phyloP scores from a whole-genome alignment of 2,329 filamentous ascomycete genomes.

The Trichoderma sp. region DNA sequence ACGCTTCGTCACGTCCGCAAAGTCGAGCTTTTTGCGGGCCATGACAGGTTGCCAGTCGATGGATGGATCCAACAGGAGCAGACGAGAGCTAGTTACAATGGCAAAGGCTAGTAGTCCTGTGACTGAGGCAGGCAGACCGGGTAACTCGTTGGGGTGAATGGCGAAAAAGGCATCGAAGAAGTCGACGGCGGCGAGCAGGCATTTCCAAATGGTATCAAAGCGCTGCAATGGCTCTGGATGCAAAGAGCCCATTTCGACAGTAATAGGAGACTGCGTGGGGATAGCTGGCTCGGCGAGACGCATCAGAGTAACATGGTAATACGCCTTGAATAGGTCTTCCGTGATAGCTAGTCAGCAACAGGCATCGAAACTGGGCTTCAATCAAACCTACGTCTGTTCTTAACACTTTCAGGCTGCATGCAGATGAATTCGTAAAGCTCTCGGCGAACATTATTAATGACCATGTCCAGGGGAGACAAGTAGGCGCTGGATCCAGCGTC shows the following conservation, averaged over 20 bases:
- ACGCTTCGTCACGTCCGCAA: slow-evolving; percentile 33
- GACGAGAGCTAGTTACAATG: slow-evolving; percentile 39
- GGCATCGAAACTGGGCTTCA: not conserved
- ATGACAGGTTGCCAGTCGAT: slow-evolving; percentile 41
- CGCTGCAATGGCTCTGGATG: slow-evolving; percentile 33
- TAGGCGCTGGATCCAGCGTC: slow-evolving; percentile 25
- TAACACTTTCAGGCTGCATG: slow-evolving; percentile 30
- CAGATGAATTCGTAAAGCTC: slow-evolving; percentile 38
- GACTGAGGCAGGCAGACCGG: slow-evolving; percentile 36
- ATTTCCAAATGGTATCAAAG: slow-evolving; percentile 42
- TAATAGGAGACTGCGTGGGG: slow-evolving; percentile 31
- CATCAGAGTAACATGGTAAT: slow-evolving; percentile 38
- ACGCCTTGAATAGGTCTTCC: slow-evolving; percentile 39
- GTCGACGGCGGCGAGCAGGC: slow-evolving; percentile 35
- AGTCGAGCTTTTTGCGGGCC: slow-evolving; percentile 40
- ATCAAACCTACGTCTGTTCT: slow-evolving; percentile 27
- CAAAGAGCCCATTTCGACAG: slow-evolving; percentile 20
- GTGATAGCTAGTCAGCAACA: not conserved
- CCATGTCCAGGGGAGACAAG: slow-evolving; percentile 37
- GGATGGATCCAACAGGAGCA: slow-evolving; percentile 39
- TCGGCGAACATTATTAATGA: slow-evolving; percentile 36
- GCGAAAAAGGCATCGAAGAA: slow-evolving; percentile 34
- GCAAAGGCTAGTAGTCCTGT: slow-evolving; percentile 39
- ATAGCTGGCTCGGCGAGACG: slow-evolving; percentile 45
- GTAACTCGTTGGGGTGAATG: slow-evolving; percentile 33